phyloP scores from a whole-genome alignment of 140 eudicot species.

The Anethum foeniculum region DNA sequence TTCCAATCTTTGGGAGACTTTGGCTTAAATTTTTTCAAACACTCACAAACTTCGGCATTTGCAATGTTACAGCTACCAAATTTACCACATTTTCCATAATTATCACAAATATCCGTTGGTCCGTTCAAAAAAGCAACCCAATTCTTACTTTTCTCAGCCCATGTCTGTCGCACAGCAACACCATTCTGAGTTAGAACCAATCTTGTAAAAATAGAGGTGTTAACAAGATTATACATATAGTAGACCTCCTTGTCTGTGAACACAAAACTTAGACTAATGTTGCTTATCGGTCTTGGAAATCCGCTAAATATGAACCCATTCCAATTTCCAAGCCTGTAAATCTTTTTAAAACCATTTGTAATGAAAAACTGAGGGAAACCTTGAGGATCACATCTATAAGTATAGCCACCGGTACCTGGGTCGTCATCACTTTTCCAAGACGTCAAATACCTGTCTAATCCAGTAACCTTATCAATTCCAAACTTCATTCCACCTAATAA shows the following conservation, averaged over 20 bases:
- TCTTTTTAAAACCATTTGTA: neutral
- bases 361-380: constrained; percentile 23
- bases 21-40: constrained; percentile 21
- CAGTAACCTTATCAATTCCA: constrained; percentile 21
- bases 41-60: constrained; percentile 9
- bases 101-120: constrained; percentile 17
- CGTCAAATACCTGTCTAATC: constrained; percentile 13
- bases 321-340: constrained; percentile 10
- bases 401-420: constrained; percentile 18
- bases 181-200: neutral
- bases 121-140: neutral
- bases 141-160: neutral
- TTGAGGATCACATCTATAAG: constrained; percentile 8
- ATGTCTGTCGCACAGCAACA: neutral
- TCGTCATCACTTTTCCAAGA: constrained; percentile 29
- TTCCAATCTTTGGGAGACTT: constrained; percentile 7
- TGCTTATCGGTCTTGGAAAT: neutral
- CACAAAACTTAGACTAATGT: neutral
- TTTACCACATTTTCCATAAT: constrained; percentile 22
- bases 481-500: constrained; percentile 15
- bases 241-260: neutral
- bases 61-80: constrained; percentile 24
- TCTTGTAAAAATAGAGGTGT: neutral
- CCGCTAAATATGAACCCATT: neutral
- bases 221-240: neutral